phyloP scores from a whole-genome alignment of 352 stramenopile species.

The Plasmopara halstedii region DNA sequence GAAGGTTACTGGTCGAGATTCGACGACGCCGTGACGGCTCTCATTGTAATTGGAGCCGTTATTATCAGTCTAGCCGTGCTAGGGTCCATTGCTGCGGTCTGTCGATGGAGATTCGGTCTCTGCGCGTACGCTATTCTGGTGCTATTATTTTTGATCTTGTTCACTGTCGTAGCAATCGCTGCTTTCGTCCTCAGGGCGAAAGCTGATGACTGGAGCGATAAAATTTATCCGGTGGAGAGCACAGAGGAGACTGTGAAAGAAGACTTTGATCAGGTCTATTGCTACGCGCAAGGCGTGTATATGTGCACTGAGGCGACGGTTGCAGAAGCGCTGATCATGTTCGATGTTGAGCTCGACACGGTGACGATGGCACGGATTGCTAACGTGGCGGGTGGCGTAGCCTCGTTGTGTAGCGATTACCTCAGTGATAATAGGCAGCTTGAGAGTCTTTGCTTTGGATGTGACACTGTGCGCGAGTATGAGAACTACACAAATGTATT shows the following conservation, averaged over 20 bases:
- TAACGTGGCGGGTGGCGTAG: slow-evolving; percentile 40
- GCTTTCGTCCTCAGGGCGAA: slow-evolving; percentile 39
- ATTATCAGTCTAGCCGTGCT: slow-evolving; percentile 53
- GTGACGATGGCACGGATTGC: slow-evolving; percentile 23
- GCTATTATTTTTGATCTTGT: slow-evolving; percentile 42
- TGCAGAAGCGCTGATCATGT: slow-evolving; percentile 38
- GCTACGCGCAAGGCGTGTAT: slow-evolving; percentile 64
- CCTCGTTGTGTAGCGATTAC: slow-evolving; percentile 46
- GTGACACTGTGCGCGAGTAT: slow-evolving; percentile 41
- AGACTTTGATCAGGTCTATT: slow-evolving; percentile 63
- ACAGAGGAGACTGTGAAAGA: slow-evolving; percentile 42
- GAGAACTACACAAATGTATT: slow-evolving; percentile 66
- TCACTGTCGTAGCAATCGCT: slow-evolving; percentile 35
- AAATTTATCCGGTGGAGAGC: slow-evolving; percentile 36
- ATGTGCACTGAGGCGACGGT: slow-evolving; percentile 51
- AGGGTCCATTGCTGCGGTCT: slow-evolving; percentile 45
- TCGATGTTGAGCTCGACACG: slow-evolving; percentile 27
- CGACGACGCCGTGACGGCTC: slow-evolving; percentile 31
- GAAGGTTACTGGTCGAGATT: slow-evolving; percentile 41
- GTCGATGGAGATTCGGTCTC: slow-evolving; percentile 43
- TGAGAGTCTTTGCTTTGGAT: slow-evolving; percentile 41
- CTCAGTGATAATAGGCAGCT: slow-evolving; percentile 27
- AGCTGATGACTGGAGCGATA: slow-evolving; percentile 35
- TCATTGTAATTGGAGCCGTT: slow-evolving; percentile 41
- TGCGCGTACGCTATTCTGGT: slow-evolving; percentile 51